Evolutionary conservation across 2,329 filamentous ascomycete genomes (phyloP), one percentile per base, ranked within the genome.

Genomic region (Venturia effusa): DNA sequence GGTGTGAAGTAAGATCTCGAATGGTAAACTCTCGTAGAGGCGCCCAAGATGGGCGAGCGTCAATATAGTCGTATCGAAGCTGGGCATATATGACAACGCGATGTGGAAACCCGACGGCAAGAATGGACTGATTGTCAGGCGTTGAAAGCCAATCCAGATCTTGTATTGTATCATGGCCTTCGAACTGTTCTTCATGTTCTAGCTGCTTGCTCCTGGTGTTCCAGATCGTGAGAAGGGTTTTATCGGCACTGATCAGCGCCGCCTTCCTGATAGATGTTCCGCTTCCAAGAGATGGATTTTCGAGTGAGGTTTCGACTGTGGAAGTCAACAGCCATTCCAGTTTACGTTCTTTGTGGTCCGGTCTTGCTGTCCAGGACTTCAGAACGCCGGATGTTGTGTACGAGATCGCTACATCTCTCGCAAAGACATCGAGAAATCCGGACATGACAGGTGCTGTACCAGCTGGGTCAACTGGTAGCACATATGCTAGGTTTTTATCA

Each of bases 101-200:
- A 67, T 92, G 89, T n/a, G 88, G 87, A 71, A 96, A 96, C 0
- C 92, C 92, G n/a, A 97, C 90, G 0, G 92, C 90, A 24, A 97
- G 79, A 64, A 97, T 92, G 0, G 90, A 93, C 71, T 96, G 91
- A 60, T 86, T 86, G 72, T 96, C 90, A 0, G 91, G 91, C 0
- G 92, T 96, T 3, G 90, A 93, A 0, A 92, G 93, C 93, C 93
- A 97, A 73, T 96, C 92, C 15, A 97, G 83, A 73, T 96, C 92
- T 67, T 88, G 86, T 48, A 97, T 91, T 6, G 82, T 83, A 69
- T 94, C 88, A 66, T 88, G 83, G 15, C 82, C 81, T 67, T 88
- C 83, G 67, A 92, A 94, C 37, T 85, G 82, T 69, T 93, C 84
- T 66, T 89, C 83, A 70, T 90, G 92, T 73, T 97, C 92, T 6